Evolutionary conservation across 2,329 filamentous ascomycete species (phyloP), one percentile per base, ranked within the genome.

Genomic region (Aaosphaeria pasadenensis): DNA sequence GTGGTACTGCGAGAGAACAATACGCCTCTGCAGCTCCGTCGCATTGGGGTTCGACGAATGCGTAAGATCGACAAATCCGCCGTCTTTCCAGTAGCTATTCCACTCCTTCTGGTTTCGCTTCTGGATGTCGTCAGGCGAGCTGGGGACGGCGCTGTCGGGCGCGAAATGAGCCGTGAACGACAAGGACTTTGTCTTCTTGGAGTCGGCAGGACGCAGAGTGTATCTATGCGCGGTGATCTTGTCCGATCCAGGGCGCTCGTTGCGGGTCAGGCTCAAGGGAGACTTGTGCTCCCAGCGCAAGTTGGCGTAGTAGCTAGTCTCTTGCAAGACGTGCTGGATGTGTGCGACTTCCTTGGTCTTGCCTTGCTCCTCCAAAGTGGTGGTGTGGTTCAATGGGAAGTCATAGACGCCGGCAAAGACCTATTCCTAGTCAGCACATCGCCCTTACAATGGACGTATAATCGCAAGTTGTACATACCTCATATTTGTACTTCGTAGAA

Each of bases 391-490:
- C 6, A 60, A 55, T 1, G 76, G 73, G 7, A 71, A 72, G 53
- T 78, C 75, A 58, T 76, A 78, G 4, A 76, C 63, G 2, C 78
- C 77, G 2, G 78, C 77, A 48, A 76, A 80, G 1, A 76, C 76
- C 43, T 80, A 72, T 45, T 75, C 17, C 2, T 24, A 24, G 17
- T 24, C 17, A 24, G 17, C 17, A 24, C 17, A 2, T 24, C 3
- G 17, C 17, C 17, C 17, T 24, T 24, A 24, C 17, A 2, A 24
- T 24, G 17, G 17, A 3, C 17, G 17, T 24, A 24, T 24, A 77
- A 50, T 75, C 48, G 9, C 53, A 42, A 31, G 3, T 40, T 24
- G 2, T 24, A 24, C 42, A 24, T 5, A 58, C 56, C 48, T 63
- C 60, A 13, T 63, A 63, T 43, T 63, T 62, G 42, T 60, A 63